Evolutionary conservation across 2,329 filamentous ascomycete species (phyloP), one percentile per base, ranked within the genome.

Genomic region (Arthrobotrys iridis): DNA sequence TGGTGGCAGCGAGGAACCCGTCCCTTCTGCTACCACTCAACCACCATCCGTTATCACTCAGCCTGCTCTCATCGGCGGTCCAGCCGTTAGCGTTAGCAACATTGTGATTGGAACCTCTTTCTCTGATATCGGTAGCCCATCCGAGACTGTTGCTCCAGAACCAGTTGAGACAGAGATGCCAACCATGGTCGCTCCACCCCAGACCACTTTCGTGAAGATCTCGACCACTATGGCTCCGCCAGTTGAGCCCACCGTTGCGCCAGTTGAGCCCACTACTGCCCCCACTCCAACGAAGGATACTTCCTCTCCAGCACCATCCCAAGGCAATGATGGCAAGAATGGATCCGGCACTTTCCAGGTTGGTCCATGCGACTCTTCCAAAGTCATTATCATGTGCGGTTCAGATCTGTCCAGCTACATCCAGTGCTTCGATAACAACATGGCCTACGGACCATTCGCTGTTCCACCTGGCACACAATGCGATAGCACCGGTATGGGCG

Each of bases 401-500:
- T 67, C 71, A 10, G 48, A 75, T 15, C 57, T 46, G 7, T 45
- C 62, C 15, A 67, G n/a, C 11, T 75, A 75, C 40, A 75, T 57
- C 33, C 71, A 75, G 57, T 75, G 71, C 71, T 75, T 57, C 57
- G 71, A 75, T 26, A 64, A 75, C 57, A 60, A 60, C 28, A 68
- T 68, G 62, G 71, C 62, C 4, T 75, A 75, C n/a, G 71, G 71
- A 18, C 71, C 71, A 58, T 75, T 75, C 40, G 22, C 55, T 20
- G 71, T 75, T 26, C 71, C 71, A 57, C 71, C 71, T 33, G 71
- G 71, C 10, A 75, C 71, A 20, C 11, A 57, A 20, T 75, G 71
- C 40, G 71, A 75, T 18, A 58, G 63, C 63, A 59, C 71, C 43
- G 71, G 71, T 57, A 75, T 75, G 71, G 71, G 71, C 58, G 63